Conservation (phyloP, 202 grass and related monocot species). For the Hordeum pubiflorum region DNA sequence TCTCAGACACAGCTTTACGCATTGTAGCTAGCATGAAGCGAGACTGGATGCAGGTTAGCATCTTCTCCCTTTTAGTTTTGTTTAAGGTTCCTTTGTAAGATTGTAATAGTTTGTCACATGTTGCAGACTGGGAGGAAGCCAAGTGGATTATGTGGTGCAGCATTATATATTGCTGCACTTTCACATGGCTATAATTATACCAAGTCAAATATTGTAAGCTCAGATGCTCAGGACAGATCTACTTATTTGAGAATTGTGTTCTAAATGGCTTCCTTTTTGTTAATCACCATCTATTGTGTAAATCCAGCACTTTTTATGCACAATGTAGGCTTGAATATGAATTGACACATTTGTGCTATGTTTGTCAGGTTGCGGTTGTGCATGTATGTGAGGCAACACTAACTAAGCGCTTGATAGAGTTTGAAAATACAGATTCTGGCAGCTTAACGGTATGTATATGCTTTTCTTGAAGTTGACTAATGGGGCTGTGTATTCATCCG, state of each 20-base stretch:
- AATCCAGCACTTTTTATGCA: not conserved
- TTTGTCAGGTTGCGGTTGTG: constrained; percentile 68
- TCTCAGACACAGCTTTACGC: constrained; percentile 69
- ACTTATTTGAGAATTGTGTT: constrained; percentile 22
- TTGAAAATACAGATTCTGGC: constrained; percentile 85
- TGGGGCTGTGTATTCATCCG: not conserved
- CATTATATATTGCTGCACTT: constrained; percentile 80
- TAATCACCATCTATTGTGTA: not conserved
- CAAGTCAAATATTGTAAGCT: constrained; percentile 81
- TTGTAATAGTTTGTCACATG: constrained; percentile 17
- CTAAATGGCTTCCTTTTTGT: not conserved
- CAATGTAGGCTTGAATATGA: not conserved
- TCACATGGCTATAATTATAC: constrained; percentile 62
- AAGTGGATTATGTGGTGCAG: constrained; percentile 91
- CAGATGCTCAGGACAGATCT: constrained; percentile 14
- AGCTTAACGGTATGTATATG: constrained; percentile 58
- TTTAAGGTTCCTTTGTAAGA: constrained; percentile 18
- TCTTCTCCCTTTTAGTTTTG: constrained; percentile 4
- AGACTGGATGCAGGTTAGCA: constrained; percentile 89
- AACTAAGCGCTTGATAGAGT: constrained; percentile 87
- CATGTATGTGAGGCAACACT: constrained; percentile 84
- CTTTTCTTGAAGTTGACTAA: constrained; percentile 9
- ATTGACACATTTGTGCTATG: constrained; percentile 7
- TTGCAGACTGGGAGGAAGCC: constrained; percentile 95
- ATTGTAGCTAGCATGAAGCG: constrained; percentile 92